phyloP scores from a whole-genome alignment of 208 protist genomes.

The Polymyxa betae region DNA sequence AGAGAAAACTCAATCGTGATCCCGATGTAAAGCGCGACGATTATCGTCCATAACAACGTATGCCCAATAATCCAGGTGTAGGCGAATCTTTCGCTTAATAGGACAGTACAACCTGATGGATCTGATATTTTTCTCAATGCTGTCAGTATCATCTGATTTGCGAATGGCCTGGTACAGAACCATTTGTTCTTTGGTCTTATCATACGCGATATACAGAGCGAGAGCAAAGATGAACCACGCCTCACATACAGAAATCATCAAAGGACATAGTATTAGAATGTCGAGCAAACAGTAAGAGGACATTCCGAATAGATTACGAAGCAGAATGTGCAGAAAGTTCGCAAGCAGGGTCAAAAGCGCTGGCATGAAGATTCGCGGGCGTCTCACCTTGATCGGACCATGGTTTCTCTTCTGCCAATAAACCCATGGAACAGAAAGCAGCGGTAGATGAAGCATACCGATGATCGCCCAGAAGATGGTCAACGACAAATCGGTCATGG shows the following conservation, averaged over 20 bases:
- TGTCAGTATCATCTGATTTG: not conserved
- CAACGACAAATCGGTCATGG: too few relatives aligned
- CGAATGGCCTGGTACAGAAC: not conserved
- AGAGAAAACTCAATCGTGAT: not conserved
- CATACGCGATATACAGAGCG: not conserved
- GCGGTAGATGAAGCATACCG: not conserved
- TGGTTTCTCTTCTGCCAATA: not conserved
- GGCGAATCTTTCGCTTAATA: not conserved
- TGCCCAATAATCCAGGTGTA: not conserved
- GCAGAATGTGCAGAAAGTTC: not conserved
- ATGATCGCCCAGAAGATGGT: not conserved
- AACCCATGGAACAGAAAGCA: not conserved
- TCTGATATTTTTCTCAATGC: not conserved
- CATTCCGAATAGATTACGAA: not conserved
- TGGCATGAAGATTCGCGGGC: not conserved
- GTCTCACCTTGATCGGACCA: not conserved
- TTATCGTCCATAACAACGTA: not conserved
- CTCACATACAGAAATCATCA: not conserved
- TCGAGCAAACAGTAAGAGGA: not conserved
- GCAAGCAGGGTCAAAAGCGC: not conserved
- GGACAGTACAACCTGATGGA: not conserved
- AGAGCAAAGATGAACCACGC: not conserved
- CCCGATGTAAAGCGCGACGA: too few relatives aligned
- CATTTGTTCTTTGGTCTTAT: not conserved
- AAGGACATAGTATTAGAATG: not conserved